Percentiles rank a stretch among this genome's conserved stretches.
phyloP scores from a whole-genome alignment of 2,329 filamentous ascomycete species.

The Penicillium sp. region DNA sequence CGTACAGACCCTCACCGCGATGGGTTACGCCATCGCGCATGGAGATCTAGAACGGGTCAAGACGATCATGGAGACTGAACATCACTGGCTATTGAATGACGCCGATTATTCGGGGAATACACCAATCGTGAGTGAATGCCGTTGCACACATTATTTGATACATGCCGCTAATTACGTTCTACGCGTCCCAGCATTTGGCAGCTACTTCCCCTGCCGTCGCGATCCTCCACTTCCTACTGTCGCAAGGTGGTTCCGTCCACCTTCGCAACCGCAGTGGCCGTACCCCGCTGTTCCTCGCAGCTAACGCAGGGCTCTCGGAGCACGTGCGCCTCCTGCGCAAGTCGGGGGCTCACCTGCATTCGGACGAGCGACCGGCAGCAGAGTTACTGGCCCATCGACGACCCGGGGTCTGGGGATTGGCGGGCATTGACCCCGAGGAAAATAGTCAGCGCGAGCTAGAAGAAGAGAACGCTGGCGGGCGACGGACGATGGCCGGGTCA shows the following conservation, averaged over 20 bases:
- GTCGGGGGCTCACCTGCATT: constrained; percentile 60
- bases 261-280: constrained; percentile 57
- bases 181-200: constrained; percentile 50
- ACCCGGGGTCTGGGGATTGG: constrained; percentile 44
- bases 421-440: constrained; percentile 38
- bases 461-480: constrained; percentile 14
- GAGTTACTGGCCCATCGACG: constrained; percentile 47
- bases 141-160: neutral
- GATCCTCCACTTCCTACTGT: constrained; percentile 56
- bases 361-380: constrained; percentile 55
- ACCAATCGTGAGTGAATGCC: constrained; percentile 38
- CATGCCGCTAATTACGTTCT: neutral
- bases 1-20: constrained; percentile 67
- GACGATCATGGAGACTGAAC: constrained; percentile 66
- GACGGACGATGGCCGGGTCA: constrained; percentile 26
- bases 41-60: constrained; percentile 65
- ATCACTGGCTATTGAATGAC: constrained; percentile 67
- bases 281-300: constrained; percentile 60
- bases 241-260: constrained; percentile 58
- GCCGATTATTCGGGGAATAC: constrained; percentile 83
- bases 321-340: constrained; percentile 55
- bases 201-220: constrained; percentile 55
- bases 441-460: constrained; percentile 27
- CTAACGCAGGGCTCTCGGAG: constrained; percentile 54
- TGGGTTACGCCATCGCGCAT: constrained; percentile 76